Percentiles rank a stretch among this genome's conserved stretches.
phyloP scores from a whole-genome alignment of 1,139 yeast genomes.

The Pichia kudriavzevii region DNA sequence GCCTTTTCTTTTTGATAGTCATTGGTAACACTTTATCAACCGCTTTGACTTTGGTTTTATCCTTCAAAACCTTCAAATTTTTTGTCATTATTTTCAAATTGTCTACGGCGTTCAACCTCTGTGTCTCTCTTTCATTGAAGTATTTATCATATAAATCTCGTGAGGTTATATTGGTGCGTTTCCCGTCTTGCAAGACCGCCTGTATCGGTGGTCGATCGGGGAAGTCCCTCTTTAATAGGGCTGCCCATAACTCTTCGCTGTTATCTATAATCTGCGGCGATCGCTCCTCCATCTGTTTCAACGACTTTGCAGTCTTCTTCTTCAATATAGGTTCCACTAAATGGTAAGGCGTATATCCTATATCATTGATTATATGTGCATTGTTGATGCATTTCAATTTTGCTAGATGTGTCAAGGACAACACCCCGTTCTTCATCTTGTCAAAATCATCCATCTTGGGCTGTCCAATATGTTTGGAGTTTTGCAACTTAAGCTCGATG shows the following conservation, averaged over 20 bases:
- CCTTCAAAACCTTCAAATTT: conserved; percentile 20
- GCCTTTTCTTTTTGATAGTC: conserved; percentile 7
- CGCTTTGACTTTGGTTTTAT: conserved; percentile 23
- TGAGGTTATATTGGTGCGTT: conserved; percentile 15
- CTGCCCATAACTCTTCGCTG: conserved; percentile 28
- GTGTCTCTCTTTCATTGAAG: conserved; percentile 20
- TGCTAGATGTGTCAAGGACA: conserved; percentile 23
- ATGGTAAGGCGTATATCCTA: conserved; percentile 28
- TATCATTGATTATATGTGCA: conserved; percentile 26
- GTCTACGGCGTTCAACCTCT: conserved; percentile 22
- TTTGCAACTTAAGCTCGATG: too few relatives aligned
- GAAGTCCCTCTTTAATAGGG: conserved; percentile 27
- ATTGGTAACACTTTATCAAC: conserved; percentile 23
- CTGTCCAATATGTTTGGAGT: too few relatives aligned
- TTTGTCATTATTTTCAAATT: conserved; percentile 23
- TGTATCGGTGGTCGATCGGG: conserved; percentile 22
- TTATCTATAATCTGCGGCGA: conserved; percentile 26
- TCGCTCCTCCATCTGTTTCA: conserved; percentile 23
- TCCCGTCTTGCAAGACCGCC: conserved; percentile 14
- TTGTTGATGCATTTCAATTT: conserved; percentile 25
- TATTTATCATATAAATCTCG: conserved; percentile 24
- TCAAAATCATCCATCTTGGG: too few relatives aligned
- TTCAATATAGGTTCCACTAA: conserved; percentile 29
- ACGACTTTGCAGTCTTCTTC: conserved; percentile 27
- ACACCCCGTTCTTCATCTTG: conserved; percentile 20